These are phyloP conservation scores for Rhizopogon vesiculosus DNA, from an alignment of 768 basidiomycete genomes.

Conservation along the genomic window DNA sequence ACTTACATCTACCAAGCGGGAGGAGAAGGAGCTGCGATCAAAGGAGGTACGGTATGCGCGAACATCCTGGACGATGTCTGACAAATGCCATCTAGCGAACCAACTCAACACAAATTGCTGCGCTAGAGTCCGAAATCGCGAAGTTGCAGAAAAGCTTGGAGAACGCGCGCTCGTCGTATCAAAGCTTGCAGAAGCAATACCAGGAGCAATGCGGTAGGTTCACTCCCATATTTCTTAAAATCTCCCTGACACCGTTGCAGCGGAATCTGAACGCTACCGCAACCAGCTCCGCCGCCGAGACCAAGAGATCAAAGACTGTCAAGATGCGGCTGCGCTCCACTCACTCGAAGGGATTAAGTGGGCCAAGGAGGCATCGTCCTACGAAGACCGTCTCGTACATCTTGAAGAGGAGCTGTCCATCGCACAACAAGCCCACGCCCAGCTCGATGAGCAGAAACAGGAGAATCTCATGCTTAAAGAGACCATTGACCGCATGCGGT, in stretches of 20 bases:
- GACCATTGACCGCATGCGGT: conserved; percentile 92
- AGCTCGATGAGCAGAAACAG: conserved; percentile 90
- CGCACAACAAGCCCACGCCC: conserved; percentile 67
- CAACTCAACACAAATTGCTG: conserved; percentile 59
- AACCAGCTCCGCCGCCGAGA: conserved; percentile 72
- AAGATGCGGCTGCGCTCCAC: conserved; percentile 56
- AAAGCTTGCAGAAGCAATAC: conserved; percentile 81
- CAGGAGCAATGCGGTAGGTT: conserved; percentile 79
- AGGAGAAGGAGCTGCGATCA: conserved; percentile 86
- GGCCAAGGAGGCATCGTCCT: conserved; percentile 59
- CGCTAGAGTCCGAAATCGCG: conserved; percentile 74
- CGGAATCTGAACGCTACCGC: conserved; percentile 75
- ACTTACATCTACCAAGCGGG: conserved; percentile 73
- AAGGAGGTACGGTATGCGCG: conserved; percentile 61
- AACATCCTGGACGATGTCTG: conserved; percentile 1
- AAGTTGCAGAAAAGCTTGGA: conserved; percentile 75
- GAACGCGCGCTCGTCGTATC: conserved; percentile 64
- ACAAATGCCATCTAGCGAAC: conserved; percentile 40
- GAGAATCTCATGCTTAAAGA: conserved; percentile 92
- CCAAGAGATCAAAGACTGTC: conserved; percentile 60
- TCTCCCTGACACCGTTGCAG: conserved; percentile 27
- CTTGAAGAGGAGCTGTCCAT: conserved; percentile 70
- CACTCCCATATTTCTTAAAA: not conserved
- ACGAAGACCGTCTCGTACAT: conserved; percentile 63
- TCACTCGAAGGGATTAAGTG: conserved; percentile 66